Base-by-base conservation (phyloP, 2,329 filamentous ascomycete genomes). In the Hymenoscyphus infarciens region DNA sequence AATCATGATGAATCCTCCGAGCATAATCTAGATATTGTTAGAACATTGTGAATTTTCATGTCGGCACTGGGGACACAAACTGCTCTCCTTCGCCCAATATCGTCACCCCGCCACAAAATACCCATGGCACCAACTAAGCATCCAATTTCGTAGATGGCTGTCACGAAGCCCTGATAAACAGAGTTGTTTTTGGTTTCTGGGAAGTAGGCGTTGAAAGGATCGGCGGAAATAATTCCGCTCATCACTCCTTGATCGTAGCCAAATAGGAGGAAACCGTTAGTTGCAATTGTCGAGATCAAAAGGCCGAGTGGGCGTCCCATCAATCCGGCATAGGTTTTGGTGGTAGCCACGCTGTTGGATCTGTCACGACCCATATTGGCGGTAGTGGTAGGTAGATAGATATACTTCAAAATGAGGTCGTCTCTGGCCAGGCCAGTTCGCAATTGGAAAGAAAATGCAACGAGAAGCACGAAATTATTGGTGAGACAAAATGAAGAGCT, bases 201-300 rank as follows among this genome's bases (percentile, higher is more conserved):
- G 70, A 98, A 98, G 76, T 97, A 97, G 74, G 90, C 84, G 75
- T 89, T 90, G 76, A 99, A 99, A 75, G 71, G 63, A n/a, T 74
- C 77, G 53, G 78, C 83, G 81, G 84, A 87, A 70, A 88, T 88
- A 66, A 84, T 84, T 68, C 83, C 83, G 65, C 89, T 92, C 91
- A 94, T 94, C 68, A 95, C 91, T 72, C 91, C 91, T 75, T 95
- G 91, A 75, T 95, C 91, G 80, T 94, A 95, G 68, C 91, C 91
- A 72, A 96, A 96, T 19, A 96, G 80, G 71, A 96, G 92, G 53
- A 96, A 92, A 61, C 91, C 91, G 59, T 86, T 86, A 68, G 88
- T 89, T 59, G 89, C 89, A 71, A 91, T 83, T 15, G 86, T 78
- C 63, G 87, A 86, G 69, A 92, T 85, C 63, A 88, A 86, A 74